Evolutionary conservation across 2,329 filamentous ascomycete species (phyloP).

Genomic region (Parastagonospora avenae): DNA sequence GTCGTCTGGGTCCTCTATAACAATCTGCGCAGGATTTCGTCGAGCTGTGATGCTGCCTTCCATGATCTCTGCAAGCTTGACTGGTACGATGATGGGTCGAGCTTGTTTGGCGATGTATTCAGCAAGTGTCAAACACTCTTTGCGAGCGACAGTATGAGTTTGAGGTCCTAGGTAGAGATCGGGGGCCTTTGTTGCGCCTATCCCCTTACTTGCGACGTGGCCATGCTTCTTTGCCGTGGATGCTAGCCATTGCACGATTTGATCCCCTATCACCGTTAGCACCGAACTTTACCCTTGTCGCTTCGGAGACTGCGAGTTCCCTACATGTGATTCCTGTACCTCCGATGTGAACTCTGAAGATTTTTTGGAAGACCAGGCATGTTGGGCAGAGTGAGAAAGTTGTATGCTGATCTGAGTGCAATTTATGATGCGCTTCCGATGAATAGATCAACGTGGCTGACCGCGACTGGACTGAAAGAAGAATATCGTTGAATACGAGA

Average conservation of each 20-base stretch:
- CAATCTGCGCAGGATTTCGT: no score
- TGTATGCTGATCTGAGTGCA: no score
- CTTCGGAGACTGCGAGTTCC: slow-evolving; percentile 10
- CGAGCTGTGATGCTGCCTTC: slow-evolving; percentile 42
- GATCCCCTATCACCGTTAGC: background rate
- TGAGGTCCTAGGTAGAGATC: background rate
- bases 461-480: no score
- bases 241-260: slow-evolving; percentile 50
- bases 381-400: background rate
- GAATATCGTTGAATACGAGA: no score
- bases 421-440: no score
- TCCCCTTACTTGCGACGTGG: slow-evolving; percentile 21
- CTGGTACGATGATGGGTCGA: slow-evolving; percentile 34
- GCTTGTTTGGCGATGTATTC: slow-evolving; percentile 41
- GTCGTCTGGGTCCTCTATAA: background rate
- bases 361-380: slow-evolving; percentile 10
- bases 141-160: slow-evolving; percentile 46
- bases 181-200: slow-evolving; percentile 1
- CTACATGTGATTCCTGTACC: slow-evolving; percentile 50
- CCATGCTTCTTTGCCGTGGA: slow-evolving; percentile 47
- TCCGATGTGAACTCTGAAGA: slow-evolving; percentile 43
- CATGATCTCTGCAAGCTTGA: slow-evolving; percentile 38
- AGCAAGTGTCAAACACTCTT: slow-evolving; percentile 49
- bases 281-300: background rate
- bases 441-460: no score